These are phyloP conservation scores for Blastocladiella britannica DNA, from an alignment of 192 early-diverging fungal species.

Conservation along the genomic window DNA sequence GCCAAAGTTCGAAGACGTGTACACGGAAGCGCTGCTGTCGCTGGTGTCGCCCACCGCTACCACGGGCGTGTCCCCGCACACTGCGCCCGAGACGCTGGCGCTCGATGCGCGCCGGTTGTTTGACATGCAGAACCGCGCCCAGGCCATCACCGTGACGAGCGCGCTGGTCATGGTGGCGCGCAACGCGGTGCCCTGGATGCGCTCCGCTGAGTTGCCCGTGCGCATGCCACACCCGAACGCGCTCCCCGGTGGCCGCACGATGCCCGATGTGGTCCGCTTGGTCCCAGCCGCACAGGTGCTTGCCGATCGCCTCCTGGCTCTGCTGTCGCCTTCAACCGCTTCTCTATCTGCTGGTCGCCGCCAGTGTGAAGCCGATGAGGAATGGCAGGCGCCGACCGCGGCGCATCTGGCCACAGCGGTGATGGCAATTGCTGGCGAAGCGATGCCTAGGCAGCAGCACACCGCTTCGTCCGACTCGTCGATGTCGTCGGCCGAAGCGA, in stretches of 20 bases:
- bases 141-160: constrained; percentile 40
- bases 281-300: constrained; percentile 8
- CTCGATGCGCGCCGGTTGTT: constrained; percentile 44
- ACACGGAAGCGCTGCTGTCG: constrained; percentile 25
- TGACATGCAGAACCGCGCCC: constrained; percentile 47
- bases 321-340: constrained; percentile 10
- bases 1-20: constrained; percentile 21
- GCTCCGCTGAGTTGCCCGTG: constrained; percentile 11
- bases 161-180: constrained; percentile 48
- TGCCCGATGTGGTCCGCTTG: constrained; percentile 14
- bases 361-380: too few species aligned
- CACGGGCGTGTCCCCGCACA: constrained; percentile 11
- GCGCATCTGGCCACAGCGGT: too few species aligned
- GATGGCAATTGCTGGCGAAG: too few species aligned
- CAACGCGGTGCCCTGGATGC: constrained; percentile 26
- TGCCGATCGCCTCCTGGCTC: constrained; percentile 7
- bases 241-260: constrained; percentile 9
- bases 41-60: constrained; percentile 29
- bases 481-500: not conserved
- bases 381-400: not conserved
- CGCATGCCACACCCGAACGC: constrained; percentile 10
- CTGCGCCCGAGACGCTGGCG: constrained; percentile 43
- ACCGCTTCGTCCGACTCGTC: not conserved
- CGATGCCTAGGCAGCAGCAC: too few species aligned
- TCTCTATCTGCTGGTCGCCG: not conserved